These are phyloP conservation scores for Metarhizium robertsii DNA, from an alignment of 2,329 filamentous ascomycete genomes.

Conservation along the genomic window DNA sequence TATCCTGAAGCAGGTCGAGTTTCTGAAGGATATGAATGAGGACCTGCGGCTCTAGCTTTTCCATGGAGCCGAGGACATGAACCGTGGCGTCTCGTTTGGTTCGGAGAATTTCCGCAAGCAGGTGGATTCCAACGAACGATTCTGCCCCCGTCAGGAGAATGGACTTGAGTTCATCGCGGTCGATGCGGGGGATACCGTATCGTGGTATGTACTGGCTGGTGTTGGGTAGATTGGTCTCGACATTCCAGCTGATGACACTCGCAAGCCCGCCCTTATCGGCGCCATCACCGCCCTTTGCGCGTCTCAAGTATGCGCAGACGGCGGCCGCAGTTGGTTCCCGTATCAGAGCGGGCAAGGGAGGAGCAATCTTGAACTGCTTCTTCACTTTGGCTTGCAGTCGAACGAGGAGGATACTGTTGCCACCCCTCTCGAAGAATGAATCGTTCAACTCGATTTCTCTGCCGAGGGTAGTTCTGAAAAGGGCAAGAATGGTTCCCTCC, in stretches of 20 bases:
- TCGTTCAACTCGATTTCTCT: conserved; percentile 9
- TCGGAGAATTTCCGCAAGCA: conserved; percentile 12
- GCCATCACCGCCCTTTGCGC: conserved; percentile 9
- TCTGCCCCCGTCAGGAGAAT: conserved; percentile 14
- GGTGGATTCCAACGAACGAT: conserved; percentile 13
- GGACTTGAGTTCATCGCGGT: not conserved
- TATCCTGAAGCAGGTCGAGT: conserved; percentile 6
- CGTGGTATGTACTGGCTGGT: conserved; percentile 15
- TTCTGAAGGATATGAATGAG: conserved; percentile 5
- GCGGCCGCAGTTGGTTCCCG: conserved; percentile 14
- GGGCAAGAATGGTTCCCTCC: conserved; percentile 10
- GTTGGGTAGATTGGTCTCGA: conserved; percentile 15
- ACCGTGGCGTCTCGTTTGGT: conserved; percentile 8
- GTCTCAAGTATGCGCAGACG: conserved; percentile 12
- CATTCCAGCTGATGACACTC: conserved; percentile 13
- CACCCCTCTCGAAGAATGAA: conserved; percentile 17
- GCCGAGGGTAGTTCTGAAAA: conserved; percentile 13
- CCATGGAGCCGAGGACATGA: conserved; percentile 12
- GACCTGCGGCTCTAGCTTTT: conserved; percentile 5
- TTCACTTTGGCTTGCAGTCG: conserved; percentile 16
- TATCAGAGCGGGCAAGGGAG: conserved; percentile 14
- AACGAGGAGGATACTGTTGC: conserved; percentile 16
- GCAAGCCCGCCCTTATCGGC: conserved; percentile 11
- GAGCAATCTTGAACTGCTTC: conserved; percentile 16
- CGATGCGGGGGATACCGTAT: conserved; percentile 7